Percentiles rank a stretch among this genome's conserved stretches.
phyloP scores from a whole-genome alignment of 2,329 filamentous ascomycete species.

The Xylariaceae sp. region DNA sequence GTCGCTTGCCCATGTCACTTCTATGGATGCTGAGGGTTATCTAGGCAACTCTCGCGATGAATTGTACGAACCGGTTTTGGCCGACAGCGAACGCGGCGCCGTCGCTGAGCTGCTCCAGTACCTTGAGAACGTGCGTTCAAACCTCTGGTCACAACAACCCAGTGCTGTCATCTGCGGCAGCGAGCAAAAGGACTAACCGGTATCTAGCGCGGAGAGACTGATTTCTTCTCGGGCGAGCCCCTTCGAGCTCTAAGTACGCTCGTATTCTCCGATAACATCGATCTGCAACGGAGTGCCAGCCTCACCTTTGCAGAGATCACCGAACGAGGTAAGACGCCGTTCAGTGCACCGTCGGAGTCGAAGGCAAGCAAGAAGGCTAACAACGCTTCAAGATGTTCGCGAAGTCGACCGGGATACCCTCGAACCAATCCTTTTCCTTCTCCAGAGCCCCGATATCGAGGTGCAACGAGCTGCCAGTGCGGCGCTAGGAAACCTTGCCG shows the following conservation, averaged over 20 bases:
- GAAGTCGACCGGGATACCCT: slow-evolving; percentile 94
- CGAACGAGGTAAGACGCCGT: slow-evolving; percentile 71
- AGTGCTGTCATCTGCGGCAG: no score
- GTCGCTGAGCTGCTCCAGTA: slow-evolving; percentile 93
- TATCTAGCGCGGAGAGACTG: slow-evolving; percentile 80
- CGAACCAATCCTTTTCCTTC: slow-evolving; percentile 89
- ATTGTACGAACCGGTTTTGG: slow-evolving; percentile 79
- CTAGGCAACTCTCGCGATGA: slow-evolving; percentile 72
- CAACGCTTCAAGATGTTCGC: slow-evolving; percentile 68
- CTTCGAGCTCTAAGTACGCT: slow-evolving; percentile 89
- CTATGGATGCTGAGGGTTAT: slow-evolving; percentile 26
- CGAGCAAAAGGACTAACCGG: no score
- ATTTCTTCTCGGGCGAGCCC: slow-evolving; percentile 96
- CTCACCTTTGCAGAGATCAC: slow-evolving; percentile 99
- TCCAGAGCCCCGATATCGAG: slow-evolving; percentile 93
- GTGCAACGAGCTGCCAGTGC: slow-evolving; percentile 95
- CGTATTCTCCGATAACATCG: slow-evolving; percentile 98
- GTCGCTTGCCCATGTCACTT: slow-evolving; percentile 1
- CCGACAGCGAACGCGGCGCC: slow-evolving; percentile 93
- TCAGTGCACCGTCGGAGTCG: no score
- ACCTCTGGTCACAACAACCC: no score
- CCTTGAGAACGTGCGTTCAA: slow-evolving; percentile 76
- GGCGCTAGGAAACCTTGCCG: slow-evolving; percentile 89
- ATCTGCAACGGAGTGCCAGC: slow-evolving; percentile 93
- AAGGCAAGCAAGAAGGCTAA: slow-evolving; percentile 5